Percentiles rank a stretch among this genome's conserved stretches.
phyloP scores from a whole-genome alignment of 208 protist species.

The Angomonas ambiguus region DNA sequence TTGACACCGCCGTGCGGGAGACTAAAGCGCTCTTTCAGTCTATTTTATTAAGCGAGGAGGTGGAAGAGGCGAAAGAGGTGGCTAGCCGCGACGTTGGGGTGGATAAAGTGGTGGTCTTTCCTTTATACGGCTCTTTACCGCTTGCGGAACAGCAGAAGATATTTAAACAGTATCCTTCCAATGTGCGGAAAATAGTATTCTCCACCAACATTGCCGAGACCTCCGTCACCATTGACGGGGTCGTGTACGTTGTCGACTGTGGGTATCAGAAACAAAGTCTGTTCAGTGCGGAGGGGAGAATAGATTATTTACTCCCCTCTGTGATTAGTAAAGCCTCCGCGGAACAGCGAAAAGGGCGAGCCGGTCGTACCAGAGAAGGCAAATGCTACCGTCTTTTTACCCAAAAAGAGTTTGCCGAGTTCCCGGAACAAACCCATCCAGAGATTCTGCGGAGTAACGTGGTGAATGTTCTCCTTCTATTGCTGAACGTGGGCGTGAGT shows the following conservation, averaged over 20 bases:
- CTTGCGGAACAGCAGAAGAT: constrained; percentile 77
- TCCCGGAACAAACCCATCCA: constrained; percentile 83
- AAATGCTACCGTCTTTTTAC: constrained; percentile 98
- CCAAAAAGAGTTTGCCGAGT: constrained; percentile 61
- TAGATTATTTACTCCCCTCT: constrained; percentile 96
- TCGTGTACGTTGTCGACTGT: constrained; percentile 99
- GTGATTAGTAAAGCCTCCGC: constrained; percentile 98
- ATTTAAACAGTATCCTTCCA: constrained; percentile 32
- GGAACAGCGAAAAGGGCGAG: constrained; percentile 99
- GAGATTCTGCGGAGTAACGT: constrained; percentile 98
- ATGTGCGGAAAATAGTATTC: constrained; percentile 93
- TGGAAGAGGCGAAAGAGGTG: background rate
- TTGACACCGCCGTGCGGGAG: constrained; percentile 51
- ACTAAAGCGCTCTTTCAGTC: constrained; percentile 23
- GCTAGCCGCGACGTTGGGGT: background rate
- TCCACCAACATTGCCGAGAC: constrained; percentile 99
- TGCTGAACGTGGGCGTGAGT: constrained; percentile 95
- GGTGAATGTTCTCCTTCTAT: constrained; percentile 91
- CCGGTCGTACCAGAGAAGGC: constrained; percentile 97
- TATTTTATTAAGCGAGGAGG: background rate
- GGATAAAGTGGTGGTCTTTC: constrained; percentile 44
- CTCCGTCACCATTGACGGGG: constrained; percentile 99
- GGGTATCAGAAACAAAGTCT: constrained; percentile 99
- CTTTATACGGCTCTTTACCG: constrained; percentile 75
- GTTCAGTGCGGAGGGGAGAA: constrained; percentile 93